Evolutionary conservation across 768 basidiomycete species (phyloP), one percentile per base, ranked within the genome.

Genomic region (Kwoniella dejecticola): DNA sequence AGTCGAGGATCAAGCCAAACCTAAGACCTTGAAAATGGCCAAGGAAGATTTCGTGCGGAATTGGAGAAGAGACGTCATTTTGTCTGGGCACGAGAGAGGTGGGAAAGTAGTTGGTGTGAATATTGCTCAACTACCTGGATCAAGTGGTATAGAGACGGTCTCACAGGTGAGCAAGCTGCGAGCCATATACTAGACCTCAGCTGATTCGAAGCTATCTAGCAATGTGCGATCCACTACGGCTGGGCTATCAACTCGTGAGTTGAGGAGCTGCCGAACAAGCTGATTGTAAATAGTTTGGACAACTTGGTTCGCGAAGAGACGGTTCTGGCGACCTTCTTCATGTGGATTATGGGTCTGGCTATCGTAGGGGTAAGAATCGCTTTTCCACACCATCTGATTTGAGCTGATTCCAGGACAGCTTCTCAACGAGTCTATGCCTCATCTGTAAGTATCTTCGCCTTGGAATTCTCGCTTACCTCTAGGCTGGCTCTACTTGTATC

Each of bases 241-340:
- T 62, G 60, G 60, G 42, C 52, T 23, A 62, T 62, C 60, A 55
- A 62, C 33, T 46, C 44, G 52, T 54, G 29, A 27, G 52, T 44
- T 36, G 7, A 36, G 33, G 33, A 36, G 33, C 33, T 36, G 33
- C 7, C 7, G 33, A n/a, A 36, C 33, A 7, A 36, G 7, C 33
- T 36, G n/a, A n/a, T n/a, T n/a, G n/a, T 21, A 23, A n/a, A 23
- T 17, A 54, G 52, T 11, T 36, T 62, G 3, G 60, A 62, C 41
- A 62, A 62, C 31, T 30, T 52, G 13, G 53, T 62, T 5, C 60
- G 60, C 5, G 45, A 50, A 23, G 52, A 62, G 21, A 55, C 46
- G 7, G 53, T 49, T 26, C 53, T 54, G 3, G 52, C 52, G 5
- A 41, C 49, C 2, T 62, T 62, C 47, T 62, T 54, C n/a, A 33